Percentiles rank a stretch among this genome's conserved stretches.
phyloP scores from a whole-genome alignment of 331 rosid genomes.

The Cydonia oblonga region DNA sequence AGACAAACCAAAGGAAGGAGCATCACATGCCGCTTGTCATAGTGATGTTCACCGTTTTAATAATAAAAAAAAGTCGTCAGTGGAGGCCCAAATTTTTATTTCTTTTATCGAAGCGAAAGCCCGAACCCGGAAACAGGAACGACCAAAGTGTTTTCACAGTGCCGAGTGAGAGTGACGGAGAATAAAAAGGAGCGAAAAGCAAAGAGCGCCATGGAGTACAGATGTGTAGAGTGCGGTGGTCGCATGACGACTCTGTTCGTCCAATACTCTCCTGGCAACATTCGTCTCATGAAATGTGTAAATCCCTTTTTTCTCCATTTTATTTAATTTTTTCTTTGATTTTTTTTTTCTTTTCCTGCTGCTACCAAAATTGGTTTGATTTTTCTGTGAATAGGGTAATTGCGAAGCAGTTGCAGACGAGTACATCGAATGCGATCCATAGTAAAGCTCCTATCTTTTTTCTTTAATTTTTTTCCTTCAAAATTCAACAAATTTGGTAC shows the following conservation, averaged over 20 bases:
- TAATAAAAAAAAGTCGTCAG: not conserved
- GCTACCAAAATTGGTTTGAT: not conserved
- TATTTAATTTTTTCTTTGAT: not conserved
- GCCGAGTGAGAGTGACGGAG: not conserved
- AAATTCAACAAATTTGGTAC: not conserved
- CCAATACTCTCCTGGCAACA: slow-evolving; percentile 85
- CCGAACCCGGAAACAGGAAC: not conserved
- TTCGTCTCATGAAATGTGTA: slow-evolving; percentile 94
- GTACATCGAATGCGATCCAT: slow-evolving; percentile 76
- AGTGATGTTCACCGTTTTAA: no score
- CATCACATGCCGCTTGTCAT: no score
- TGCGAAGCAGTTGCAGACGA: slow-evolving; percentile 77
- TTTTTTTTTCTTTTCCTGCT: not conserved
- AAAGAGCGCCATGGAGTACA: slow-evolving; percentile 35
- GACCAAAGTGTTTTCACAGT: not conserved
- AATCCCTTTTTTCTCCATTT: not conserved
- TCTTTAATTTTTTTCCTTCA: not conserved
- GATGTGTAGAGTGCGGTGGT: slow-evolving; percentile 67
- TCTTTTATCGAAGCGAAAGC: not conserved
- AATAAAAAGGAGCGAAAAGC: not conserved
- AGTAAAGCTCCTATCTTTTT: slow-evolving; percentile 29
- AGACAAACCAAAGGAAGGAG: no score
- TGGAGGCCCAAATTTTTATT: not conserved
- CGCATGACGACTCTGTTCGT: slow-evolving; percentile 47
- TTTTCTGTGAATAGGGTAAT: slow-evolving; percentile 36